Percentiles rank a stretch among this genome's conserved stretches.
phyloP scores from a whole-genome alignment of 768 basidiomycete genomes.

The Infundibulicybe gibba region DNA sequence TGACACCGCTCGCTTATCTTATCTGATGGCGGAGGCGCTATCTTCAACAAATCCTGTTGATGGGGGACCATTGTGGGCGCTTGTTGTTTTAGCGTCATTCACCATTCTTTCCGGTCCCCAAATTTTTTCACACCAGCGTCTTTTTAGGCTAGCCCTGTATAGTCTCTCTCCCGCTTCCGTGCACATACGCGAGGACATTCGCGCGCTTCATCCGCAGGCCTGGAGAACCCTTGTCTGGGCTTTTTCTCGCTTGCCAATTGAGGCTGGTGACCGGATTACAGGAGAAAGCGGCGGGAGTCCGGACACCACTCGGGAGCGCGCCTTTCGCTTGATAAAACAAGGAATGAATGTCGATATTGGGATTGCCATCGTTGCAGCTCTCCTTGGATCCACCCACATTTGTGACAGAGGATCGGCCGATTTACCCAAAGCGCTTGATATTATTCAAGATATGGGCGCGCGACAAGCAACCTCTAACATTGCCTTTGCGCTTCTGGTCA shows the following conservation, averaged over 20 bases:
- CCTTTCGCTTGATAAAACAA: conserved; percentile 41
- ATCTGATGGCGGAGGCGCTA: conserved; percentile 23
- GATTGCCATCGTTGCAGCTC: conserved; percentile 29
- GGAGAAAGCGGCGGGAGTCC: conserved; percentile 17
- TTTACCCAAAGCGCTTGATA: conserved; percentile 28
- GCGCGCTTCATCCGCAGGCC: conserved; percentile 36
- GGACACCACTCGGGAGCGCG: conserved; percentile 24
- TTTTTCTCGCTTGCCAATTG: conserved; percentile 35
- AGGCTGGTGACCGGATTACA: conserved; percentile 3
- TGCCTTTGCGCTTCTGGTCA: conserved; percentile 29
- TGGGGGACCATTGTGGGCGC: conserved; percentile 38
- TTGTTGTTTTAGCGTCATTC: conserved; percentile 40
- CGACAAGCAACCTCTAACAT: conserved; percentile 22
- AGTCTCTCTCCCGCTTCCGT: conserved; percentile 25
- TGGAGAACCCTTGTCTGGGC: conserved; percentile 61
- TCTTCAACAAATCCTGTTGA: conserved; percentile 9
- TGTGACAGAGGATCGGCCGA: conserved; percentile 7
- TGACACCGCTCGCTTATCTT: conserved; percentile 15
- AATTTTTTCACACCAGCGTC: conserved; percentile 35
- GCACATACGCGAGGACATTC: conserved; percentile 30
- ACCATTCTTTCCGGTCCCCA: conserved; percentile 41
- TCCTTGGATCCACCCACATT: conserved; percentile 24
- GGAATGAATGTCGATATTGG: conserved; percentile 44
- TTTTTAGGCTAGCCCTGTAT: conserved; percentile 33
- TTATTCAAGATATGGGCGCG: conserved; percentile 34